These are phyloP conservation scores for Didymella arachidicola DNA, from an alignment of 2,329 filamentous ascomycete species.

Conservation along the genomic window DNA sequence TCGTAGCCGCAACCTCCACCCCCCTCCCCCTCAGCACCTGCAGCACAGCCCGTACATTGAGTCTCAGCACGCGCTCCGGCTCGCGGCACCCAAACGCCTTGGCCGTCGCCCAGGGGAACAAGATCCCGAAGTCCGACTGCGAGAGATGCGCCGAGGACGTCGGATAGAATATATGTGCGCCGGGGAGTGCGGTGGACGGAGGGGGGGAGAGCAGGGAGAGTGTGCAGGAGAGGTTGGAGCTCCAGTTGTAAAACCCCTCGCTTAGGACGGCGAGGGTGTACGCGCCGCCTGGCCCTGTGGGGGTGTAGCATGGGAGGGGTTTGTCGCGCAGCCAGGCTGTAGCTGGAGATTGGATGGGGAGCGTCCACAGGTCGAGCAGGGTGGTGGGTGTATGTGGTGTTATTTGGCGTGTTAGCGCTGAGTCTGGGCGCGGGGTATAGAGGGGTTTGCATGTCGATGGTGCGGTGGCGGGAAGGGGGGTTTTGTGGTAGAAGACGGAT, in stretches of 20 bases:
- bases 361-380: constrained; percentile 82
- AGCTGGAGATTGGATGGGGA: constrained; percentile 71
- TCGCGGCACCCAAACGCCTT: constrained; percentile 66
- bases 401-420: constrained; percentile 69
- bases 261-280: constrained; percentile 76
- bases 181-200: constrained; percentile 54
- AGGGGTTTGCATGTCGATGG: constrained; percentile 60
- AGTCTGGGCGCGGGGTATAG: constrained; percentile 65
- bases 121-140: constrained; percentile 82
- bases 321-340: constrained; percentile 72
- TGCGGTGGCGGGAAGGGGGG: constrained; percentile 46
- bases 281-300: constrained; percentile 56
- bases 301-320: constrained; percentile 73
- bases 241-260: constrained; percentile 81
- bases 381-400: constrained; percentile 71
- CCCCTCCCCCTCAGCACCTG: constrained; percentile 66
- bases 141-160: constrained; percentile 77
- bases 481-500: constrained; percentile 71
- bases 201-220: constrained; percentile 70
- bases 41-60: constrained; percentile 85
- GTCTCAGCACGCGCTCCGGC: constrained; percentile 78
- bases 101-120: constrained; percentile 74
- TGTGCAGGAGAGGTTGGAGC: constrained; percentile 72
- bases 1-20: constrained; percentile 53
- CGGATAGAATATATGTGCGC: constrained; percentile 78